Evolutionary conservation across 352 stramenopile species (phyloP).

Genomic region (Globisporangium polare): DNA sequence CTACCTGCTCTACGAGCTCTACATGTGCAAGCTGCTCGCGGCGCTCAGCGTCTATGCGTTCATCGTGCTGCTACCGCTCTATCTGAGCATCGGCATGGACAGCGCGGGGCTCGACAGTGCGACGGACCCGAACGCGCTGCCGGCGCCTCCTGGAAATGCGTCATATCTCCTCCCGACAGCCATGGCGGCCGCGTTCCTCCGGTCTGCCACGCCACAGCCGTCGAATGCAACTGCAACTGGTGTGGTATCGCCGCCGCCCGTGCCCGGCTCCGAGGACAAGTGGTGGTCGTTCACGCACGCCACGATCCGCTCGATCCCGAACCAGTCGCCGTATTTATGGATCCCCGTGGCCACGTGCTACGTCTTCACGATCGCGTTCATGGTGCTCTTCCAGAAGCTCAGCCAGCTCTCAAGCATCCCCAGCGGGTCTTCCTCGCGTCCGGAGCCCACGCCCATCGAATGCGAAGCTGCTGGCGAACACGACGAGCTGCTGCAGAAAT

Average conservation of each 20-base stretch:
- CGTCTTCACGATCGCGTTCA: conserved; percentile 70
- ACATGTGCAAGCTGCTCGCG: conserved; percentile 59
- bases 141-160: conserved; percentile 9
- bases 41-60: conserved; percentile 60
- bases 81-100: conserved; percentile 53
- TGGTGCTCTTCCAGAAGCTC: conserved; percentile 67
- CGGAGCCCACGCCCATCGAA: background rate
- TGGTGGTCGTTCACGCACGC: conserved; percentile 79
- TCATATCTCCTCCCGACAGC: conserved; percentile 12
- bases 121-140: conserved; percentile 4
- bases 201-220: conserved; percentile 15
- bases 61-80: conserved; percentile 69
- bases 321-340: conserved; percentile 78
- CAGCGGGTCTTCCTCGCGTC: conserved; percentile 15
- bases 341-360: conserved; percentile 70
- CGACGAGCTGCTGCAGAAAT: conserved; percentile 12
- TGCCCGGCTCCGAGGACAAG: conserved; percentile 24
- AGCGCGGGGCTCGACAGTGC: conserved; percentile 7
- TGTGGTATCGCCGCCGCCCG: background rate
- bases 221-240: conserved; percentile 1
- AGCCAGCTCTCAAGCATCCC: conserved; percentile 62
- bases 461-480: conserved; percentile 11
- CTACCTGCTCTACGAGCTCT: conserved; percentile 83
- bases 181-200: background rate
- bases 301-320: conserved; percentile 77